Conservation (phyloP, 2,329 filamentous ascomycete species). For the Diaporthe longicolla region DNA sequence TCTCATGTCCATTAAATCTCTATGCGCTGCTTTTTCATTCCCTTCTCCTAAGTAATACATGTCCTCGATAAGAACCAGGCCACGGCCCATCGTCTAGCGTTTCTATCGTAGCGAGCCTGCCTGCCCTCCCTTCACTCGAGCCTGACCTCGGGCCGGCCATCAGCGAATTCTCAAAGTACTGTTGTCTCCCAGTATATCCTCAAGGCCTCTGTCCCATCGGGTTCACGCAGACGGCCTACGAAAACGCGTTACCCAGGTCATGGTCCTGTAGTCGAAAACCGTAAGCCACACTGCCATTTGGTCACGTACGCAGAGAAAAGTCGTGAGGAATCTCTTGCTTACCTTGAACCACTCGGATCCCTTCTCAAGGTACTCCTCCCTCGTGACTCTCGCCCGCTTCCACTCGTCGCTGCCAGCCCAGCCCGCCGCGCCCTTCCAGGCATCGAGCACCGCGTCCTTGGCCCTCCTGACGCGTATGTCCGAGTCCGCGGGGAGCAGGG, state of each 20-base stretch:
- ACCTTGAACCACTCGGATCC: conserved; percentile 94
- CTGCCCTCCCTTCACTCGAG: not conserved
- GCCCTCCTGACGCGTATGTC: conserved; percentile 81
- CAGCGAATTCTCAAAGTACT: not conserved
- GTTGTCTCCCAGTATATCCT: not conserved
- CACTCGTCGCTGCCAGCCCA: conserved; percentile 79
- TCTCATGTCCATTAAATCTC: not conserved
- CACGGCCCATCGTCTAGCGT: not conserved
- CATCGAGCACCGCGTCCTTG: conserved; percentile 83
- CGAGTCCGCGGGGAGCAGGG: conserved; percentile 78
- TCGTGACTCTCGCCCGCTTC: conserved; percentile 77
- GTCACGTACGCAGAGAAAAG: not conserved
- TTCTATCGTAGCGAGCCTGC: not conserved
- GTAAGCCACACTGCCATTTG: conserved; percentile 34
- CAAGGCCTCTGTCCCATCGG: not conserved
- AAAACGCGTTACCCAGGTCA: conserved; percentile 72
- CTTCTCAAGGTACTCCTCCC: conserved; percentile 91
- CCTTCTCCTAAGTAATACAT: not conserved
- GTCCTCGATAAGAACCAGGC: not conserved
- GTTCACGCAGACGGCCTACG: conserved; percentile 36
- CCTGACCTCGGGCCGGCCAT: not conserved
- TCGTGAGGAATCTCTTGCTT: conserved; percentile 47
- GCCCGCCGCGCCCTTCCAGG: conserved; percentile 91
- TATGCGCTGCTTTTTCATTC: not conserved
- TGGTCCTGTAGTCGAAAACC: conserved; percentile 66